phyloP scores from a whole-genome alignment of 345 rosid genomes.

The Brassica rapa region DNA sequence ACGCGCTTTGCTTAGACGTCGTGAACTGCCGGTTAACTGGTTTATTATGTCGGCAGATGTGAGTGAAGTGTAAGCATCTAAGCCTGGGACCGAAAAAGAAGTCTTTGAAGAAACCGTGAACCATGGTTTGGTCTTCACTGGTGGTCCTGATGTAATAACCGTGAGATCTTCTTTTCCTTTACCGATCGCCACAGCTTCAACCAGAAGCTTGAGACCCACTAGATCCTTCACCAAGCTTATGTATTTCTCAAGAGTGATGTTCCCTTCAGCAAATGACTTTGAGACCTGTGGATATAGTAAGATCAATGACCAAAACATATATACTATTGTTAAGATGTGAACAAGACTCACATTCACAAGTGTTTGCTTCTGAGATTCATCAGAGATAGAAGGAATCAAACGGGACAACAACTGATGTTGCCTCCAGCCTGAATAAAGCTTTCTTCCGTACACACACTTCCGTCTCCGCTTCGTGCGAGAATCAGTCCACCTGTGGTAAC shows the following conservation, averaged over 20 bases:
- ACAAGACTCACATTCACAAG: slow-evolving; percentile 40
- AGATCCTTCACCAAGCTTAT: slow-evolving; percentile 46
- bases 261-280: slow-evolving; percentile 61
- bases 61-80: slow-evolving; percentile 53
- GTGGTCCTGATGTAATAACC: slow-evolving; percentile 48
- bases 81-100: slow-evolving; percentile 20
- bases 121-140: slow-evolving; percentile 43
- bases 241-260: slow-evolving; percentile 50
- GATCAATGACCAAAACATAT: slow-evolving; percentile 22
- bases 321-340: slow-evolving; percentile 14
- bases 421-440: slow-evolving; percentile 73
- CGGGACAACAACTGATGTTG: slow-evolving; percentile 66
- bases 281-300: slow-evolving; percentile 51
- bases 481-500: slow-evolving; percentile 59
- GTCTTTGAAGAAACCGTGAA: slow-evolving; percentile 41
- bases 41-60: slow-evolving; percentile 56
- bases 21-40: slow-evolving; percentile 54
- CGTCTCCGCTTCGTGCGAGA: slow-evolving; percentile 50
- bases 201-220: slow-evolving; percentile 54
- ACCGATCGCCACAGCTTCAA: slow-evolving; percentile 69
- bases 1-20: slow-evolving; percentile 77
- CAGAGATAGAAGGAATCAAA: slow-evolving; percentile 52
- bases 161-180: slow-evolving; percentile 74
- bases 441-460: slow-evolving; percentile 54
- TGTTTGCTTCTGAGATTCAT: slow-evolving; percentile 40